Percentiles rank a stretch among this genome's conserved stretches.
phyloP scores from a whole-genome alignment of 176 grass and related monocot genomes.

The Poa annua region DNA sequence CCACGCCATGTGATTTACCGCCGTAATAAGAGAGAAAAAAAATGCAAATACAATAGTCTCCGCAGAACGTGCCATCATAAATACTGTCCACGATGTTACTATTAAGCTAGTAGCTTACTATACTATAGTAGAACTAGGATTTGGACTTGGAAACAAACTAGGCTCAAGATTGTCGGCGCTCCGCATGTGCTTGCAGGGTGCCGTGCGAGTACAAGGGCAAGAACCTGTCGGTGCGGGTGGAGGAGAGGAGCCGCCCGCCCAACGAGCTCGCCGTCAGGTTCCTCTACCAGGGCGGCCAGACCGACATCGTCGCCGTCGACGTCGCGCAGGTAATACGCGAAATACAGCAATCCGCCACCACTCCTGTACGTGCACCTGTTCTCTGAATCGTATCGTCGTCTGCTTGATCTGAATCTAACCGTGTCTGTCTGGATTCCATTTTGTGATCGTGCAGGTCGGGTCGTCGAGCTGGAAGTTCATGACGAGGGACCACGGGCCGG shows the following conservation, averaged over 20 bases:
- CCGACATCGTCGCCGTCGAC: conserved; percentile 92
- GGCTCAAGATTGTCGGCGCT: conserved; percentile 20
- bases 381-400: too few species aligned
- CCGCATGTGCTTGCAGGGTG: conserved; percentile 59
- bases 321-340: conserved; percentile 88
- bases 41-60: not conserved
- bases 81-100: not conserved
- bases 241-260: conserved; percentile 54
- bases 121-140: not conserved
- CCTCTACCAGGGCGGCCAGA: conserved; percentile 93
- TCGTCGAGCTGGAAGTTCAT: conserved; percentile 82
- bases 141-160: not conserved
- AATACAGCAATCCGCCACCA: too few species aligned
- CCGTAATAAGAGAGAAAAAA: not conserved
- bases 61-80: not conserved
- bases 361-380: too few species aligned
- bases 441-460: conserved; percentile 50
- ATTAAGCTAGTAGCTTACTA: not conserved
- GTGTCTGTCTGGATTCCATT: too few species aligned
- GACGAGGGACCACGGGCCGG: conserved; percentile 80
- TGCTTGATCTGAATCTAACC: too few species aligned
- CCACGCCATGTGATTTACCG: too few species aligned
- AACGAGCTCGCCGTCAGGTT: conserved; percentile 67
- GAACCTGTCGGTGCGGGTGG: conserved; percentile 78
- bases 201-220: conserved; percentile 70